A percentile compares a stretch with the other conserved stretches of the same genome.
Evolutionary conservation across 257 asterid genomes (phyloP).

Genomic region (Rhazya stricta): DNA sequence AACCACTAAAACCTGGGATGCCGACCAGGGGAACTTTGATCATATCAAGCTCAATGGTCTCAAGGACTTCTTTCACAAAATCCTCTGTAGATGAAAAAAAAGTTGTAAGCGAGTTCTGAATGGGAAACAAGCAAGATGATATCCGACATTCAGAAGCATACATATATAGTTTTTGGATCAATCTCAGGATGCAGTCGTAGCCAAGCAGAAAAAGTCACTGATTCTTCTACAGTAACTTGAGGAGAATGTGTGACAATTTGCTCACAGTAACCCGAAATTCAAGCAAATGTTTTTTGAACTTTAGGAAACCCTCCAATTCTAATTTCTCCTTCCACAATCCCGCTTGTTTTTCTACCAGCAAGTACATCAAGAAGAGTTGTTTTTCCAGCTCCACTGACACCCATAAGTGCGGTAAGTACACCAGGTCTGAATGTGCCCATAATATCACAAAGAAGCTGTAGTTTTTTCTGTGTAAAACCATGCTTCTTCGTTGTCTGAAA

Average conservation of each 20-base stretch:
- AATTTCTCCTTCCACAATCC: slow-evolving; percentile 44
- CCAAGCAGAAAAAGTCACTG: slow-evolving; percentile 57
- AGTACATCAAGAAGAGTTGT: slow-evolving; percentile 65
- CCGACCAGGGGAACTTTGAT: slow-evolving; percentile 51
- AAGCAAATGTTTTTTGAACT: slow-evolving; percentile 48
- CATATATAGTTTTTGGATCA: slow-evolving; percentile 40
- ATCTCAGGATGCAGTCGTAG: slow-evolving; percentile 46
- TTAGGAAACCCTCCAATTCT: slow-evolving; percentile 56
- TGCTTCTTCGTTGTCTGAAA: slow-evolving; percentile 49
- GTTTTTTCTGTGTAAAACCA: slow-evolving; percentile 39
- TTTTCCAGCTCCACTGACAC: slow-evolving; percentile 64
- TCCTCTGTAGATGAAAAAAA: slow-evolving; percentile 19
- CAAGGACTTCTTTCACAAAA: slow-evolving; percentile 56
- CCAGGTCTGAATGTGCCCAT: slow-evolving; percentile 59
- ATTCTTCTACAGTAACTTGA: slow-evolving; percentile 50
- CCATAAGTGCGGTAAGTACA: slow-evolving; percentile 62
- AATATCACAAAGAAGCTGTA: slow-evolving; percentile 48
- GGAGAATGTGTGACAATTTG: slow-evolving; percentile 60
- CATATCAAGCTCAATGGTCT: slow-evolving; percentile 55
- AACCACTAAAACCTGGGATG: slow-evolving; percentile 42
- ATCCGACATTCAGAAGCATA: too few relatives aligned
- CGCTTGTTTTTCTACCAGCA: slow-evolving; percentile 54
- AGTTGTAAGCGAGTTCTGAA: too few relatives aligned
- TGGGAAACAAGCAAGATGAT: too few relatives aligned
- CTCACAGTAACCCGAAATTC: slow-evolving; percentile 62